Evolutionary conservation across 2,329 filamentous ascomycete genomes (phyloP).

Genomic region (Thermomyces lanuginosus): DNA sequence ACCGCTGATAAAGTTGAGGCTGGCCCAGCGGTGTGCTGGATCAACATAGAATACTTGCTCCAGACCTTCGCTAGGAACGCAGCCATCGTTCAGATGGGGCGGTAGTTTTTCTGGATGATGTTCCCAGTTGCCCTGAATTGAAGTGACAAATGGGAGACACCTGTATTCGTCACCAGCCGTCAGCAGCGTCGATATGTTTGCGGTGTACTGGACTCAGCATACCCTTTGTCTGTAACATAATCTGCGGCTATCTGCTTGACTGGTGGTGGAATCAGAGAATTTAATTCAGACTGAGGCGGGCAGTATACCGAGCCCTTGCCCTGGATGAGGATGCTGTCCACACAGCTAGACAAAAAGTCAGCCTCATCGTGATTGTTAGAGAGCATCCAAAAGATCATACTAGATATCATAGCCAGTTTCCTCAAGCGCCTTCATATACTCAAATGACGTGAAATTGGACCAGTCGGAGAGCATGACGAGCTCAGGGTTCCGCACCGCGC

Average conservation of each 20-base stretch:
- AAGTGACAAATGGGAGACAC: constrained; percentile 5
- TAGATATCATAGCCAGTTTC: constrained; percentile 7
- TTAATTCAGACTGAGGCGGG: constrained; percentile 4
- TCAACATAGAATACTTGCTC: constrained; percentile 19
- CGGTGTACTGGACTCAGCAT: neutral
- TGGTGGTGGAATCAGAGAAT: constrained; percentile 2
- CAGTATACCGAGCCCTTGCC: constrained; percentile 30
- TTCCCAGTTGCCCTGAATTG: constrained; percentile 4
- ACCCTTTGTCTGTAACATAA: constrained; percentile 11
- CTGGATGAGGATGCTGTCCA: constrained; percentile 46
- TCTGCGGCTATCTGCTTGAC: constrained; percentile 6
- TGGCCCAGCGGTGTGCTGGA: constrained; percentile 17
- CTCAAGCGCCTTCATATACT: constrained; percentile 11
- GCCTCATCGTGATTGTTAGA: neutral
- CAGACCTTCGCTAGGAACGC: constrained; percentile 10
- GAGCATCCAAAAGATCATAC: constrained; percentile 2
- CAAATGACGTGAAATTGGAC: constrained; percentile 36
- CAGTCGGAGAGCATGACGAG: constrained; percentile 42
- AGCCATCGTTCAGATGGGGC: constrained; percentile 5
- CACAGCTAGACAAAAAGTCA: constrained; percentile 30
- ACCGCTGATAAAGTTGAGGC: constrained; percentile 24
- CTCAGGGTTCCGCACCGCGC: constrained; percentile 32
- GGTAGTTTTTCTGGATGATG: constrained; percentile 7
- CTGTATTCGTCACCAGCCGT: constrained; percentile 1
- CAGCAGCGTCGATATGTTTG: neutral